A percentile compares a stretch with the other conserved stretches of the same genome.
phyloP scores from a whole-genome alignment of 768 basidiomycete species.

The Panaeolus papilionaceus region DNA sequence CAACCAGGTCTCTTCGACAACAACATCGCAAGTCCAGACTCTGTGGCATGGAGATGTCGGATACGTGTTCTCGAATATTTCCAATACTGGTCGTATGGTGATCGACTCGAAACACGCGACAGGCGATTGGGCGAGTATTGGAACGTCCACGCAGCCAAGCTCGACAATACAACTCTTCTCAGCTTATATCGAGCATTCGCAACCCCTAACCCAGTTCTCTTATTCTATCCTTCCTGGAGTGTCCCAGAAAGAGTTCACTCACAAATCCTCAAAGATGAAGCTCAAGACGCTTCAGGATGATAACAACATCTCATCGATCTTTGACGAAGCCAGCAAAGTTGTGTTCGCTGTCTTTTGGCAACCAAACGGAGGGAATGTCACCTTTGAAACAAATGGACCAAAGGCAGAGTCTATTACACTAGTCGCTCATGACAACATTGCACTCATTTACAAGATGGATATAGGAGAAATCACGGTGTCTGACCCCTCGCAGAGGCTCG shows the following conservation, averaged over 20 bases:
- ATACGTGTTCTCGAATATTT: constrained; percentile 49
- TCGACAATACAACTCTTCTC: constrained; percentile 65
- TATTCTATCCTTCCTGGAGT: constrained; percentile 65
- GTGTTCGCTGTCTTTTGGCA: constrained; percentile 64
- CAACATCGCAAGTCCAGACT: constrained; percentile 29
- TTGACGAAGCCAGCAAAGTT: constrained; percentile 45
- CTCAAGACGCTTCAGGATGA: constrained; percentile 53
- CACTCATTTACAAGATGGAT: constrained; percentile 48
- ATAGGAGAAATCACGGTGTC: constrained; percentile 58
- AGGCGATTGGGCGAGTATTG: constrained; percentile 66
- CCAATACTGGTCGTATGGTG: constrained; percentile 40
- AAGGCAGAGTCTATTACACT: constrained; percentile 35
- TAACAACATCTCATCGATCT: constrained; percentile 51
- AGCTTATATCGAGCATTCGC: constrained; percentile 58
- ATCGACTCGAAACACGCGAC: constrained; percentile 51
- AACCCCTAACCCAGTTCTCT: constrained; percentile 41
- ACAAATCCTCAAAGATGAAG: constrained; percentile 38
- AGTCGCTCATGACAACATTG: constrained; percentile 47
- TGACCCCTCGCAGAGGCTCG: constrained; percentile 67
- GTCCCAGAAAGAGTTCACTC: constrained; percentile 41
- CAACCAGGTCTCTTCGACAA: constrained; percentile 22
- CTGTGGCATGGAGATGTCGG: constrained; percentile 73
- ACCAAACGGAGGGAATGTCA: not conserved
- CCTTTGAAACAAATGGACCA: not conserved
- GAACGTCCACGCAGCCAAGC: constrained; percentile 64